Base-by-base conservation (phyloP, 1,139 yeast genomes). In the Suhomyces coccinellae region DNA sequence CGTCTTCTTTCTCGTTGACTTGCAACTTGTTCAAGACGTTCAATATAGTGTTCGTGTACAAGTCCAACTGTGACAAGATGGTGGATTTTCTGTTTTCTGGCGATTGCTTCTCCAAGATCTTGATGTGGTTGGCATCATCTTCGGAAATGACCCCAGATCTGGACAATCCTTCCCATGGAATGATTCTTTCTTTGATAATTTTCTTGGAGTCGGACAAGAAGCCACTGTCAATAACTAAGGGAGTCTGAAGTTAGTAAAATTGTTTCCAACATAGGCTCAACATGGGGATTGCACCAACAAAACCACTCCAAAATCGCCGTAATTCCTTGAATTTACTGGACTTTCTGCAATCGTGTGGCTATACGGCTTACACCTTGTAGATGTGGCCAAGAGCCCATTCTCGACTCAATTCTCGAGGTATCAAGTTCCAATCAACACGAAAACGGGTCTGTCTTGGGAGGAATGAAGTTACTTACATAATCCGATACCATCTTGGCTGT, bases 81-180 rank as follows among this genome's bases (percentile, higher is more conserved):
- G 78, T 72, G 16, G 64, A 55, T 49, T 66, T 56, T 53, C 67
- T 61, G 58, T 73, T 64, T 50, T 73, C 73, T 50, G 64, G 49
- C 26, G 72, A 61, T 58, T 73, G 75, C 51, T 79, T 80, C 59
- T 86, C 95, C 55, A 87, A 74, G 36, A 78, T 73, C 62, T 83
- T 84, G 59, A 88, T 73, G 42, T 78, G 71, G 50, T 77, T 76
- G 14, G 89, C 89, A 59, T 87, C 90, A 49, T 80, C 83, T 43
- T 75, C 75, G 16, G 82, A 67, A 38, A 91, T 74, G 40, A 84
- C 80, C 40, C 81, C 83, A 11, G 95, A 85, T 50, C 96, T 78
- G 15, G 88, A 83, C 57, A 86, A 82, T 8, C 96, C 96, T 60
- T 87, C 95, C 97, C 97, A 91, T 22, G 96, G 95, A 49, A 91